Conservation (phyloP, 2,329 filamentous ascomycete genomes). For the Epichloe elymi region DNA sequence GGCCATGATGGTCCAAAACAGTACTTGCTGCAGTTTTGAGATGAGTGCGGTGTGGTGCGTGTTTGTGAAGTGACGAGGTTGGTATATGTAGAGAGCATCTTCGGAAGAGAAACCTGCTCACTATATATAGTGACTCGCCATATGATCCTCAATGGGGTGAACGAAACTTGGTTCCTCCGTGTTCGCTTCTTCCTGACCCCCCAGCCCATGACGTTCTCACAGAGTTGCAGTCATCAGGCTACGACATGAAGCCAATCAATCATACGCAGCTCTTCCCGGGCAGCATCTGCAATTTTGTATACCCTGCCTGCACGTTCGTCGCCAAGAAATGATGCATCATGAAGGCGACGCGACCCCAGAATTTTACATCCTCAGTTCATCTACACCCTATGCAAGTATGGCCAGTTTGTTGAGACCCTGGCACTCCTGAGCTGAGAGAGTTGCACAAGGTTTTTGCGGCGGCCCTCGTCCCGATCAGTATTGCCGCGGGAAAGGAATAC, state of each 20-base stretch:
- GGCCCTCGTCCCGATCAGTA: background rate
- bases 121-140: background rate
- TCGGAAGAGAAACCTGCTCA: background rate
- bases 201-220: background rate
- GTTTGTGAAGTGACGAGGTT: background rate
- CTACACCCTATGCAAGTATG: background rate
- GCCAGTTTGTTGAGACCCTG: background rate
- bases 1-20: conserved; percentile 1
- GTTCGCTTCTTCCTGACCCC: background rate
- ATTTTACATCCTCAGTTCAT: background rate
- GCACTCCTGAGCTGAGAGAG: background rate
- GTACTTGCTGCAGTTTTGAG: background rate
- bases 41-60: background rate
- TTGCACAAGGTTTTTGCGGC: background rate
- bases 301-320: background rate
- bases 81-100: background rate
- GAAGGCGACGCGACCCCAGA: background rate
- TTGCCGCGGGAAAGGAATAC: background rate
- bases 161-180: background rate
- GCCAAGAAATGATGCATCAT: background rate
- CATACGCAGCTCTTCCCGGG: background rate
- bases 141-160: background rate
- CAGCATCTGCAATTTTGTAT: background rate
- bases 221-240: background rate
- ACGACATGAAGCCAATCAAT: background rate